Conservation (phyloP, 1,139 yeast genomes). For the Scheffersomyces titani region DNA sequence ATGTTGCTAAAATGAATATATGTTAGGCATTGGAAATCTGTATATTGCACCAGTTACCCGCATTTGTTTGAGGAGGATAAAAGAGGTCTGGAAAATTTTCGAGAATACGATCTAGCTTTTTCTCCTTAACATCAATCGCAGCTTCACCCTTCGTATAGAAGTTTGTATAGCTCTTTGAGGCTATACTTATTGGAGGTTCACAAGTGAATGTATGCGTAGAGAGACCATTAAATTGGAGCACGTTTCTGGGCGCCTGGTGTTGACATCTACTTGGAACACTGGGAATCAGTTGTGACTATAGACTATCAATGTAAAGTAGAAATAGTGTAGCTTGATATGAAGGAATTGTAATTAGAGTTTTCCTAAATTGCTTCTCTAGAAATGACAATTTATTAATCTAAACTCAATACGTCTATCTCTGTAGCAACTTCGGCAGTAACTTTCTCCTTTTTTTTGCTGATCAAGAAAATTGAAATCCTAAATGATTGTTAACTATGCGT, state of each 20-base stretch:
- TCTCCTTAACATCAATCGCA: slow-evolving; percentile 48
- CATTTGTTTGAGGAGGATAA: neutral
- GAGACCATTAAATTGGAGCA: slow-evolving; percentile 38
- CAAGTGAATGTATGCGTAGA: slow-evolving; percentile 42
- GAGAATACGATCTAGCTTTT: slow-evolving; percentile 1
- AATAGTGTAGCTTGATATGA: neutral
- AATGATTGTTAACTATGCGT: neutral
- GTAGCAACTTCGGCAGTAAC: neutral
- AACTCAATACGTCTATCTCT: neutral
- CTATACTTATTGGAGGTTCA: slow-evolving; percentile 19
- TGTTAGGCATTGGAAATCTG: neutral
- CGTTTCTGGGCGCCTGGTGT: slow-evolving; percentile 63
- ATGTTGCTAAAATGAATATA: too few relatives aligned
- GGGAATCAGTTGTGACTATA: slow-evolving; percentile 61
- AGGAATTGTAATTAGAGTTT: neutral
- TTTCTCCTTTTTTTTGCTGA: neutral
- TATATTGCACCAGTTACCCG: neutral
- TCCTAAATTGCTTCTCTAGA: neutral
- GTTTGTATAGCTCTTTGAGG: slow-evolving; percentile 18
- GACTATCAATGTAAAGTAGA: slow-evolving; percentile 9
- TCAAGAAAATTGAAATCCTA: neutral
- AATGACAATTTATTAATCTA: slow-evolving; percentile 4
- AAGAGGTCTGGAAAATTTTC: neutral
- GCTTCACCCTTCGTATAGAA: slow-evolving; percentile 37
- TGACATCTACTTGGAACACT: slow-evolving; percentile 49